Conservation (phyloP, 176 grass and related monocot genomes). For the Echinochloa phyllopogon region DNA sequence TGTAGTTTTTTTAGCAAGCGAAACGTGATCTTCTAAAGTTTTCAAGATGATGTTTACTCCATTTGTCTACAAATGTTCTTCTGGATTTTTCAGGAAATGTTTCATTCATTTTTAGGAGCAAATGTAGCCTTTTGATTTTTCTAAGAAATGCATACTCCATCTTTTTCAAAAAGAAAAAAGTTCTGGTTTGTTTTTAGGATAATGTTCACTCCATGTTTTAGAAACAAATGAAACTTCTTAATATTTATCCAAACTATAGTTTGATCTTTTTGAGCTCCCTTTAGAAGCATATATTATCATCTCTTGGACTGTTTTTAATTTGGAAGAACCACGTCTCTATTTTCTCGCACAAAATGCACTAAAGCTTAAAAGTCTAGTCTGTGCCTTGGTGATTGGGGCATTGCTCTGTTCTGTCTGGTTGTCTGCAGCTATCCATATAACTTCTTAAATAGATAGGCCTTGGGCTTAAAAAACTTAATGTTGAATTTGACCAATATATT, state of each 20-base stretch:
- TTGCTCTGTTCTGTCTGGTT: not conserved
- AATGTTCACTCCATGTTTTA: not conserved
- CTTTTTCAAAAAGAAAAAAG: not conserved
- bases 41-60: not conserved
- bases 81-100: not conserved
- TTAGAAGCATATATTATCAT: not conserved
- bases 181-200: not conserved
- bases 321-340: not conserved
- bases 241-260: not conserved
- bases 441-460: slow-evolving; percentile 1
- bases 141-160: not conserved
- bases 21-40: too few species aligned
- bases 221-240: not conserved
- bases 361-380: slow-evolving; percentile 1
- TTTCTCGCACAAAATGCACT: not conserved
- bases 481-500: slow-evolving; percentile 13
- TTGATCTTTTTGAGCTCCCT: not conserved
- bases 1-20: too few species aligned
- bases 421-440: not conserved
- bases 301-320: not conserved
- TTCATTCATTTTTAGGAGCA: not conserved
- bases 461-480: not conserved
- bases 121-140: not conserved
- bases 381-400: not conserved
- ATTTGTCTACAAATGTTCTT: not conserved